Evolutionary conservation across 306 rosid genomes (phyloP).

Genomic region (Cicer yamashitae): DNA sequence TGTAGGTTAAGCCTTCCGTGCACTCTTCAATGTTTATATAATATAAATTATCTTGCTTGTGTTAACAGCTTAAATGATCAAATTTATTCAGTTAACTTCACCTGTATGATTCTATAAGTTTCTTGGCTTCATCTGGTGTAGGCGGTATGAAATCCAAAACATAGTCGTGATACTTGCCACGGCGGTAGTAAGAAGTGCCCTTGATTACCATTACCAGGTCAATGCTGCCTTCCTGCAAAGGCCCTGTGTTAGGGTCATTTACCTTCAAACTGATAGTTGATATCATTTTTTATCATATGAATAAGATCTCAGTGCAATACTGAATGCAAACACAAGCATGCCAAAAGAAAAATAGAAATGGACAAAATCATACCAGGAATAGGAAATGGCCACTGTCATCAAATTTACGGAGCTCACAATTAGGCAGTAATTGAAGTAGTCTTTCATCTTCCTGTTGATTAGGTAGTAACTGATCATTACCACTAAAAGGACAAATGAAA

Average conservation of each 20-base stretch:
- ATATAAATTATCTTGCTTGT: not conserved
- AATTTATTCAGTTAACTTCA: conserved; percentile 35
- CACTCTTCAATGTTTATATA: conserved; percentile 2
- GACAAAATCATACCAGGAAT: conserved; percentile 67
- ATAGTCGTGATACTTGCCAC: conserved; percentile 66
- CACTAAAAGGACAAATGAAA: conserved; percentile 58
- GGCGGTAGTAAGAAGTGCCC: conserved; percentile 72
- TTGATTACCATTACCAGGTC: conserved; percentile 75
- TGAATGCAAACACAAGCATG: conserved; percentile 13
- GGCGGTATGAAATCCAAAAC: conserved; percentile 77
- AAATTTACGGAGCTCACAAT: conserved; percentile 66
- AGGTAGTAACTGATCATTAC: conserved; percentile 75
- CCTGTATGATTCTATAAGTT: conserved; percentile 55
- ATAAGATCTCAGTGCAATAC: conserved; percentile 19
- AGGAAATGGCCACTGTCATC: conserved; percentile 77
- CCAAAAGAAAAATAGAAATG: conserved; percentile 24
- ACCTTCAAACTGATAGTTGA: conserved; percentile 24
- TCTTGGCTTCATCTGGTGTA: conserved; percentile 57
- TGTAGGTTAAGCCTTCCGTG: conserved; percentile 26
- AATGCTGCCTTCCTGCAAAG: conserved; percentile 67
- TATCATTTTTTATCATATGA: conserved; percentile 26
- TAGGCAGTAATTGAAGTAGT: conserved; percentile 55
- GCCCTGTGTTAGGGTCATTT: conserved; percentile 5
- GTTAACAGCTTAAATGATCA: conserved; percentile 28
- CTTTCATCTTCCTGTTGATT: conserved; percentile 72